Evolutionary conservation across 2,329 filamentous ascomycete genomes (phyloP), one percentile per base, ranked within the genome.

Genomic region (Epichloe scottii): DNA sequence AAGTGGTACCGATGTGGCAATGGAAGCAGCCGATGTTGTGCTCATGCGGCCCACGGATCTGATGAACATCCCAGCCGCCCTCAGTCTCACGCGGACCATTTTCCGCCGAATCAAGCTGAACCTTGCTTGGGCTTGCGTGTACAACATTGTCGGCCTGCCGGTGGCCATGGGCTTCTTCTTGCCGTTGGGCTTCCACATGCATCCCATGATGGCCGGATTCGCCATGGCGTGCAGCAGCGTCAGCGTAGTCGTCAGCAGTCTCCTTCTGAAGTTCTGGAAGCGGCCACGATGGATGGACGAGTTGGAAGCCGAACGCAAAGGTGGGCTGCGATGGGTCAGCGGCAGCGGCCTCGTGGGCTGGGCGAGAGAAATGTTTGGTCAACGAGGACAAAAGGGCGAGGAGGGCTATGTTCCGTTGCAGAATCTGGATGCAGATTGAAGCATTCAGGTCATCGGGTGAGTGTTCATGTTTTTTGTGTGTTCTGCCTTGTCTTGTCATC

Each of bases 131-230:
- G 90, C 90, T 0, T 97, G 89, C 66, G 71, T 89, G 56, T 98
- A 98, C 77, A 98, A 98, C 66, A 56, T 89, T 46, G 71, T 97
- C 54, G 93, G 93, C 1, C 75, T 98, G 14, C 93, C 93, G 2
- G 94, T 98, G 60, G 93, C 93, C 40, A 97, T 97, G 93, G 93
- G 93, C 23, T 71, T 97, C 60, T 94, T 97, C 72, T 73, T 98
- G 4, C 91, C 93, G 1, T 81, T 95, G 57, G 93, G 91, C 34
- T 79, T 87, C 54, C 84, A 89, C 60, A 74, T 97, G 57, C 93
- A 95, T 58, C 90, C 93, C 23, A 91, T 97, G 84, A 89, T 90
- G 47, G 93, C 93, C 1, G 90, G 89, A 19, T 89, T 87, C 3
- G 93, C 93, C 47, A 97, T 98, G 90, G 91, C 90, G 1, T 81